A percentile compares a stretch with the other conserved stretches of the same genome.
phyloP scores from a whole-genome alignment of 148 eudicot species.

The Silene uniflora region DNA sequence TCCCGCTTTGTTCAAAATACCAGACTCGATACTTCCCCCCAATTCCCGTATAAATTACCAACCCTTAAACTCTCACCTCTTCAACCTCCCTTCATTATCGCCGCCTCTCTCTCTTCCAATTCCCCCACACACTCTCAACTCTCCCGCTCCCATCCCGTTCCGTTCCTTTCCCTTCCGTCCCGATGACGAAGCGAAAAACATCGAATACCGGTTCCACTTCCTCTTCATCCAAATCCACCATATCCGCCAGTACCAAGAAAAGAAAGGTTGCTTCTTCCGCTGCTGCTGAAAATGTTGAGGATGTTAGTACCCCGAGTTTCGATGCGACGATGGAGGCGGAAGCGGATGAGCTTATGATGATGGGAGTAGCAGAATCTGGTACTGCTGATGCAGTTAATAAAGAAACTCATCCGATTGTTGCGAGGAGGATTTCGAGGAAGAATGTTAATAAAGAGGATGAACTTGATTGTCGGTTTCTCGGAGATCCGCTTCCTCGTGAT shows the following conservation, averaged over 20 bases:
- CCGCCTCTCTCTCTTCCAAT: background rate
- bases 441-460: conserved; percentile 8
- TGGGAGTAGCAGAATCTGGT: too few species aligned
- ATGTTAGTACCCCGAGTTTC: background rate
- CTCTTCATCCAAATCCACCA: conserved; percentile 12
- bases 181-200: conserved; percentile 28
- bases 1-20: background rate
- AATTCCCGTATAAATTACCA: background rate
- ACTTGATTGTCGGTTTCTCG: conserved; percentile 32
- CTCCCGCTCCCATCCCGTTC: background rate
- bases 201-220: conserved; percentile 7
- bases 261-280: too few species aligned
- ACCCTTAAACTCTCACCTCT: background rate
- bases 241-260: too few species aligned
- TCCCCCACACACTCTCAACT: background rate
- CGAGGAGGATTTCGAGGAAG: conserved; percentile 4
- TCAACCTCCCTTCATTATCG: too few species aligned
- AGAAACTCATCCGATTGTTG: too few species aligned
- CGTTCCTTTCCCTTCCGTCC: too few species aligned
- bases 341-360: too few species aligned
- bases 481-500: conserved; percentile 35
- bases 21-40: conserved; percentile 6
- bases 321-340: background rate
- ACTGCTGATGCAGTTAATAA: too few species aligned
- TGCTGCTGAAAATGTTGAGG: background rate